Conservation (phyloP, 805 yeast species). For the Maudiozyma bulderi region DNA sequence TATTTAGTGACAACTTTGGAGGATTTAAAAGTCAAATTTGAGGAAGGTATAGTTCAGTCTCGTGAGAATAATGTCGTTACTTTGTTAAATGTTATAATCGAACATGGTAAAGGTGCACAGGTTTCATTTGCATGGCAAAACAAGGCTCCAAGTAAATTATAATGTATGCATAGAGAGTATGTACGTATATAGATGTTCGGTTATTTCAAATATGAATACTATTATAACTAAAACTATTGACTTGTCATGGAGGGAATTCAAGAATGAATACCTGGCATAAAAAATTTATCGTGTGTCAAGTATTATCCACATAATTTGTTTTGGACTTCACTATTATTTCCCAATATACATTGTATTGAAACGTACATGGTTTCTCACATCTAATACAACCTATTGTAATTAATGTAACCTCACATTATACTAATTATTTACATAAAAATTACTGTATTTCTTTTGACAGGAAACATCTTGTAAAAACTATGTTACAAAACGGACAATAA, state of each 20-base stretch:
- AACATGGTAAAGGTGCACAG: constrained; percentile 45
- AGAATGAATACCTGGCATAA: not conserved
- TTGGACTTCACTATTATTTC: too few relatives aligned
- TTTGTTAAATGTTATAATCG: constrained; percentile 53
- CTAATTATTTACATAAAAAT: too few relatives aligned
- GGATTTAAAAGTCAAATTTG: constrained; percentile 31
- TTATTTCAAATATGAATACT: too few relatives aligned
- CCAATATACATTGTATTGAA: too few relatives aligned
- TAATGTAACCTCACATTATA: too few relatives aligned
- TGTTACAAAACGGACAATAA: not conserved
- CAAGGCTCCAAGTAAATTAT: constrained; percentile 17
- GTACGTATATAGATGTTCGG: not conserved
- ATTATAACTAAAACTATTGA: too few relatives aligned
- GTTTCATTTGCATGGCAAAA: constrained; percentile 63
- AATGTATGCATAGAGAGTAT: not conserved
- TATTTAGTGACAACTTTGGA: constrained; percentile 34
- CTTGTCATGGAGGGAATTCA: too few relatives aligned
- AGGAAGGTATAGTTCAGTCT: constrained; percentile 30
- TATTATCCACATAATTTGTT: too few relatives aligned
- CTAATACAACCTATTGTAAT: too few relatives aligned
- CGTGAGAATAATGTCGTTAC: constrained; percentile 29
- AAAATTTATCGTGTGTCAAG: too few relatives aligned
- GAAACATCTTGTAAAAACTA: not conserved
- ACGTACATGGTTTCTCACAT: too few relatives aligned
- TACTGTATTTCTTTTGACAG: too few relatives aligned